Evolutionary conservation across 2,329 filamentous ascomycete genomes (phyloP).

Genomic region (Monilinia aucupariae): DNA sequence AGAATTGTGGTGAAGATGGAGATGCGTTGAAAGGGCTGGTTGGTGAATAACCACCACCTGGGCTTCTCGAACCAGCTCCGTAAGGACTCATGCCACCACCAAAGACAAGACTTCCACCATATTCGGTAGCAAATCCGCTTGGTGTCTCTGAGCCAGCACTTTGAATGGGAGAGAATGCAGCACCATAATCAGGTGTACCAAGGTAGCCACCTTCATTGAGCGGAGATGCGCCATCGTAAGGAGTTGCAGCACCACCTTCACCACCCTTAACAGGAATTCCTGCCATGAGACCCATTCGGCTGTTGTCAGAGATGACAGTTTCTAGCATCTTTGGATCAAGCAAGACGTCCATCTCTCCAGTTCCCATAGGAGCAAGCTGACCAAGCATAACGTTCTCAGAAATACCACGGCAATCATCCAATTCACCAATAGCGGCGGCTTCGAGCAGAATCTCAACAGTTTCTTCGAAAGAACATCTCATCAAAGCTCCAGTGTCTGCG

Average conservation of each 20-base stretch:
- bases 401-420: slow-evolving; percentile 96
- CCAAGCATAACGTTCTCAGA: slow-evolving; percentile 99
- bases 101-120: slow-evolving; percentile 43
- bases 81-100: slow-evolving; percentile 61
- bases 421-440: slow-evolving; percentile 86
- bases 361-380: slow-evolving; percentile 94
- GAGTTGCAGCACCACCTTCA: slow-evolving; percentile 80
- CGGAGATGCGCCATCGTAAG: slow-evolving; percentile 84
- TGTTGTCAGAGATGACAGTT: slow-evolving; percentile 89
- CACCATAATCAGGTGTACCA: slow-evolving; percentile 53
- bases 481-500: slow-evolving; percentile 93
- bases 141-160: slow-evolving; percentile 66
- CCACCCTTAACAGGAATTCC: slow-evolving; percentile 72
- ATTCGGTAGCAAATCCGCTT: slow-evolving; percentile 57
- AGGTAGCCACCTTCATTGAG: slow-evolving; percentile 66
- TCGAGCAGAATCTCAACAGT: slow-evolving; percentile 97
- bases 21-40: slow-evolving; percentile 53
- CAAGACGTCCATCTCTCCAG: slow-evolving; percentile 89
- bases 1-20: slow-evolving; percentile 45
- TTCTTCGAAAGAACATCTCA: slow-evolving; percentile 99
- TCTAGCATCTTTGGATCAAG: slow-evolving; percentile 94
- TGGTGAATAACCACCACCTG: slow-evolving; percentile 66
- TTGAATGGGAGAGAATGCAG: slow-evolving; percentile 72
- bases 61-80: slow-evolving; percentile 44
- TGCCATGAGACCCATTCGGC: slow-evolving; percentile 74